Conservation (phyloP, 1,284 basidiomycete genomes). For the Phylloboletellus chloephorus region DNA sequence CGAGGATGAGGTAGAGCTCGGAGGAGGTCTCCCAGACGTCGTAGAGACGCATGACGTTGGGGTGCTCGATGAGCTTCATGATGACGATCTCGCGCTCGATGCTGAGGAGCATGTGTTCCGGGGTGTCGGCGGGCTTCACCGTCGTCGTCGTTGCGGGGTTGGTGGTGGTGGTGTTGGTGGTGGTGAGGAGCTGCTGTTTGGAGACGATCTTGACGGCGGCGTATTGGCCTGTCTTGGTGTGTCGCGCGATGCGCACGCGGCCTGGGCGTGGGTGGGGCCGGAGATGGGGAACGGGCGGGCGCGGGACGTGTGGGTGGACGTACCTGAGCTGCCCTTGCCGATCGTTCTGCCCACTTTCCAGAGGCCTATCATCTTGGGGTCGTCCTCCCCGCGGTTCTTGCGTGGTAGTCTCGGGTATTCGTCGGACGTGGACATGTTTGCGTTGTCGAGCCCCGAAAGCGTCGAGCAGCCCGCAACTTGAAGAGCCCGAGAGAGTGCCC, state of each 20-base stretch:
- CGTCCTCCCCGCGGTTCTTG: slow-evolving; percentile 38
- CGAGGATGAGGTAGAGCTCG: slow-evolving; percentile 90
- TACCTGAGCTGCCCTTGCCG: slow-evolving; percentile 88
- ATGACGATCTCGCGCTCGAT: slow-evolving; percentile 98
- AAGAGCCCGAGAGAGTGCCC: not conserved
- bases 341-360: slow-evolving; percentile 95
- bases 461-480: not conserved
- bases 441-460: too few species aligned
- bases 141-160: too few species aligned
- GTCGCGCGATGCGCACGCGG: slow-evolving; percentile 87
- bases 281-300: slow-evolving; percentile 1
- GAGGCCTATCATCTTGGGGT: slow-evolving; percentile 80
- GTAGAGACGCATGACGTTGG: slow-evolving; percentile 90
- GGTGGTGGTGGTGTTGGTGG: slow-evolving; percentile 51
- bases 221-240: slow-evolving; percentile 82
- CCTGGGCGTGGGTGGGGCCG: slow-evolving; percentile 45
- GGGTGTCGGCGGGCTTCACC: slow-evolving; percentile 61
- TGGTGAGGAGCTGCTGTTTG: slow-evolving; percentile 67
- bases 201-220: slow-evolving; percentile 98
- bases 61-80: slow-evolving; percentile 98
- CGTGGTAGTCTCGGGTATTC: slow-evolving; percentile 32
- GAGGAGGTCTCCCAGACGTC: slow-evolving; percentile 97
- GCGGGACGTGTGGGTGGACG: not conserved
- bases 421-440: slow-evolving; percentile 21
- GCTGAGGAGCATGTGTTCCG: slow-evolving; percentile 65